Conservation (phyloP, 345 rosid genomes). For the Gossypium herbaceum region DNA sequence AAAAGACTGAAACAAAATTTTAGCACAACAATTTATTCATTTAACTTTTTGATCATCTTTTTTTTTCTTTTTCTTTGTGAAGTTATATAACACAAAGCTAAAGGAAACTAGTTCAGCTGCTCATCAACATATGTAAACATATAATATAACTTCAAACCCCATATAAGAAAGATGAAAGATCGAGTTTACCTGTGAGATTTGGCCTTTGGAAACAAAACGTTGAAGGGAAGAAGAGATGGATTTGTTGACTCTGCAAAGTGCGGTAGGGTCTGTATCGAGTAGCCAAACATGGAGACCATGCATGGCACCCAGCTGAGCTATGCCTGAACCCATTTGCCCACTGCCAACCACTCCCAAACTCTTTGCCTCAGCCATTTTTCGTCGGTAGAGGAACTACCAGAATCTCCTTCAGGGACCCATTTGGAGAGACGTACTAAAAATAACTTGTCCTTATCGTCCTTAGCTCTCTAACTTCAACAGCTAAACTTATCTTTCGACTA, state of each 20-base stretch:
- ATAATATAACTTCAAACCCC: neutral
- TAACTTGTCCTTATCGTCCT: too few species aligned
- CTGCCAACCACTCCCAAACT: constrained; percentile 67
- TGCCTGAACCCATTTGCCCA: constrained; percentile 98
- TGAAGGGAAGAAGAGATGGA: constrained; percentile 54
- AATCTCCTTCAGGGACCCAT: neutral
- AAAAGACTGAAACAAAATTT: neutral
- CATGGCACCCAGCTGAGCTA: constrained; percentile 79
- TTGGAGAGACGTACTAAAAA: too few species aligned
- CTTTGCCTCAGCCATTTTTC: constrained; percentile 42
- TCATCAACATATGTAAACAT: neutral
- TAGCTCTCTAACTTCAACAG: too few species aligned
- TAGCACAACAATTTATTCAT: neutral
- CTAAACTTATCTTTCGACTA: too few species aligned
- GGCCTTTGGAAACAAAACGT: constrained; percentile 63
- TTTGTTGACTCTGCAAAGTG: constrained; percentile 55
- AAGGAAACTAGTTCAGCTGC: neutral
- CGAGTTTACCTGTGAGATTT: constrained; percentile 47
- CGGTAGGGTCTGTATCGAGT: constrained; percentile 55
- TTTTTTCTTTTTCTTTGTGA: neutral
- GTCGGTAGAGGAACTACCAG: neutral
- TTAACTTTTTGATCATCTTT: neutral
- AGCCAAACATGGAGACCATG: constrained; percentile 63
- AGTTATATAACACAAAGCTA: neutral
- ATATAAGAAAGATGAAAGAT: neutral